These are phyloP conservation scores for Diplodia corticola DNA, from an alignment of 2,329 filamentous ascomycete species.

Conservation along the genomic window DNA sequence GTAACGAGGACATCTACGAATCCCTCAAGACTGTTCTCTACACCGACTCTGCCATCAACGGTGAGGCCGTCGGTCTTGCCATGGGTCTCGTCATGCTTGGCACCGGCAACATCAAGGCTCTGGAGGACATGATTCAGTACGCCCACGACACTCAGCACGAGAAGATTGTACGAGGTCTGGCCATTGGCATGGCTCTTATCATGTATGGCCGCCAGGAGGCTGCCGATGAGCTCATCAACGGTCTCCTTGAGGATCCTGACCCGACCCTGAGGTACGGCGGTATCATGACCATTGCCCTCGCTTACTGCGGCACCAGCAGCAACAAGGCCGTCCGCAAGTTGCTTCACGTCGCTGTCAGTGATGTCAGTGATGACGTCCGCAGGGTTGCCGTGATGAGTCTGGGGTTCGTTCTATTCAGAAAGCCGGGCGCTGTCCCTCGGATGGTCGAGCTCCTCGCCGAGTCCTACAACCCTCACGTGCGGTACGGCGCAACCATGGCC, in stretches of 20 bases:
- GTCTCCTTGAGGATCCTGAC: slow-evolving; percentile 88
- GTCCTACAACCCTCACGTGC: slow-evolving; percentile 97
- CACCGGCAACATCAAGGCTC: slow-evolving; percentile 88
- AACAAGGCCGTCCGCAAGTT: slow-evolving; percentile 98
- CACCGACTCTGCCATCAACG: slow-evolving; percentile 92
- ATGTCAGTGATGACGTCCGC: slow-evolving; percentile 96
- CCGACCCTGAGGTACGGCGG: slow-evolving; percentile 93
- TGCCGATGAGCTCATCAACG: slow-evolving; percentile 91
- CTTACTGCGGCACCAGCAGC: slow-evolving; percentile 95
- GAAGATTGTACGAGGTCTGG: slow-evolving; percentile 95
- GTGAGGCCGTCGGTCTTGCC: slow-evolving; percentile 89
- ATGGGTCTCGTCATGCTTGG: slow-evolving; percentile 99
- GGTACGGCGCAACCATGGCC: slow-evolving; percentile 97
- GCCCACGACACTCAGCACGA: slow-evolving; percentile 98
- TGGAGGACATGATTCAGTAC: slow-evolving; percentile 97
- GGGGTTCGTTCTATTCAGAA: slow-evolving; percentile 97
- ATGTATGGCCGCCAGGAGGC: slow-evolving; percentile 97
- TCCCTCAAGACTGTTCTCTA: slow-evolving; percentile 87
- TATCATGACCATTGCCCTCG: slow-evolving; percentile 97
- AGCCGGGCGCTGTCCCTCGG: slow-evolving; percentile 92
- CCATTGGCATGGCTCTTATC: slow-evolving; percentile 95
- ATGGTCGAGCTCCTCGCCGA: slow-evolving; percentile 99
- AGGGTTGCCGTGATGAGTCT: slow-evolving; percentile 96
- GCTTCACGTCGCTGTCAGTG: slow-evolving; percentile 92
- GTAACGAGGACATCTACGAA: slow-evolving; percentile 85